Evolutionary conservation across 192 early-diverging fungal genomes (phyloP).

Genomic region (Backusella macrospora): DNA sequence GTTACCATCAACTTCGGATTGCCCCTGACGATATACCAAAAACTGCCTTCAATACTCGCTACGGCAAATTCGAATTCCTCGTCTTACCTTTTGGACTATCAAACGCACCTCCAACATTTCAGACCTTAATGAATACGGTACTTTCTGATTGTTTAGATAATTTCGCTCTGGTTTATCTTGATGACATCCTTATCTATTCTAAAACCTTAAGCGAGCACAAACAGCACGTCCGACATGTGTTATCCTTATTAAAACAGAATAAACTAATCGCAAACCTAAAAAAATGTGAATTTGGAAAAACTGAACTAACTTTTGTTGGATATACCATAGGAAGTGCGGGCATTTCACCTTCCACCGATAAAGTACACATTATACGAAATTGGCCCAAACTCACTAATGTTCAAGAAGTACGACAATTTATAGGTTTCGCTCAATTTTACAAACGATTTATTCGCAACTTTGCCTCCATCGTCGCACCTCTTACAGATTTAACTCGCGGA

Average conservation of each 20-base stretch:
- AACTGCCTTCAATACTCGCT: constrained; percentile 34
- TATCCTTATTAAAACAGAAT: constrained; percentile 24
- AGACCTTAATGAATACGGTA: constrained; percentile 7
- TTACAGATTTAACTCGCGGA: constrained; percentile 24
- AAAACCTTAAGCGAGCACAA: constrained; percentile 39
- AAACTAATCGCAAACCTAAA: constrained; percentile 12
- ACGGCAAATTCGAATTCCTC: constrained; percentile 43
- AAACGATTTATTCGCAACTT: too few relatives aligned
- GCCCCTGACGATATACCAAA: constrained; percentile 25
- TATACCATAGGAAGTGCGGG: not conserved
- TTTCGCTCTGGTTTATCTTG: constrained; percentile 45
- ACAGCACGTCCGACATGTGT: constrained; percentile 19
- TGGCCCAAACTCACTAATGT: too few relatives aligned
- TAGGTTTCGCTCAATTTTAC: too few relatives aligned
- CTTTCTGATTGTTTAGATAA: constrained; percentile 5
- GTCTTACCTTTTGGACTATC: constrained; percentile 44
- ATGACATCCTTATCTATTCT: constrained; percentile 47
- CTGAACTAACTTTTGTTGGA: not conserved
- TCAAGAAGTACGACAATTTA: too few relatives aligned
- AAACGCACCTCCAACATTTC: constrained; percentile 35
- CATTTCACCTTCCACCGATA: not conserved
- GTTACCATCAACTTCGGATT: constrained; percentile 33
- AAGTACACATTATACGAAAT: too few relatives aligned
- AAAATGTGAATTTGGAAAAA: constrained; percentile 21
- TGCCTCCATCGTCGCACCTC: constrained; percentile 16